Percentiles rank a stretch among this genome's conserved stretches.
phyloP scores from a whole-genome alignment of 2,329 filamentous ascomycete genomes.

The Sporothrix mexicana region DNA sequence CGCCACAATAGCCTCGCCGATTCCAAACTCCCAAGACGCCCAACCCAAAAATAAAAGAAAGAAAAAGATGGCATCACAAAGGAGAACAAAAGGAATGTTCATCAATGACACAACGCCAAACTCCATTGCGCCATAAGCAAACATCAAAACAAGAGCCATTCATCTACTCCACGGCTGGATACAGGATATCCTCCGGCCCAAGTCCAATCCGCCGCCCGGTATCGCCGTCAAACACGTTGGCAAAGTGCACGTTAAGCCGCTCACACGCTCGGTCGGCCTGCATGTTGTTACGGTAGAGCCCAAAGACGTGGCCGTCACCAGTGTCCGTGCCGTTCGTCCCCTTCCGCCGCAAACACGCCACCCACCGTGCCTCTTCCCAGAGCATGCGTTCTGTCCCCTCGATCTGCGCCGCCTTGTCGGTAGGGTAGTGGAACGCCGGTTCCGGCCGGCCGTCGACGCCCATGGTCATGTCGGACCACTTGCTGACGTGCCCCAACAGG shows the following conservation, averaged over 20 bases:
- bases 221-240: slow-evolving; percentile 21
- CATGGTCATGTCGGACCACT: slow-evolving; percentile 38
- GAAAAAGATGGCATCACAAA: not conserved
- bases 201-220: slow-evolving; percentile 22
- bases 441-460: slow-evolving; percentile 40
- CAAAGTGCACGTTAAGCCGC: slow-evolving; percentile 28
- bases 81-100: not conserved
- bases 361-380: slow-evolving; percentile 44
- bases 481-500: slow-evolving; percentile 38
- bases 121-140: not conserved
- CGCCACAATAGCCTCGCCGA: not conserved
- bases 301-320: slow-evolving; percentile 32
- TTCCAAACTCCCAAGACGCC: not conserved
- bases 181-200: slow-evolving; percentile 31
- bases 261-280: slow-evolving; percentile 30
- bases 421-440: slow-evolving; percentile 43
- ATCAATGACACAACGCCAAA: not conserved
- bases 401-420: slow-evolving; percentile 40
- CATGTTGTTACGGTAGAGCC: slow-evolving; percentile 30
- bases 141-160: not conserved
- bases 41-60: not conserved
- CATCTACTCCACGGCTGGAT: not conserved
- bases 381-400: slow-evolving; percentile 45
- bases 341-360: slow-evolving; percentile 40
- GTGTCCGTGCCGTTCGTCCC: slow-evolving; percentile 15